phyloP scores from a whole-genome alignment of 768 basidiomycete species.

The Mycena filopes region DNA sequence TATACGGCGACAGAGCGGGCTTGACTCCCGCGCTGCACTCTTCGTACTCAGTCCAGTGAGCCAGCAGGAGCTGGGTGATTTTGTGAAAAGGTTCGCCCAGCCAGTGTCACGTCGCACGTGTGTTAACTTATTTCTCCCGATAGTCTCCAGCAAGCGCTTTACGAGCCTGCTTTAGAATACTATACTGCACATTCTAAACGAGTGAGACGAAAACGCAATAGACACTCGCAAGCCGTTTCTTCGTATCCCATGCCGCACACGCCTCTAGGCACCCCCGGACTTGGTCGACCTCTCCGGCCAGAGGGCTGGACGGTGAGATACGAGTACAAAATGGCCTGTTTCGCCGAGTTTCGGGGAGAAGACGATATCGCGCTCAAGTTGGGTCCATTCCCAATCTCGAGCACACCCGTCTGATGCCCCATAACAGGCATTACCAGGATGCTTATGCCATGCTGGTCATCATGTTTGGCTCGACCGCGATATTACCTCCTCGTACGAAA shows the following conservation, averaged over 20 bases:
- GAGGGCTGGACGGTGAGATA: conserved; percentile 97
- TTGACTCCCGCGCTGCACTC: conserved; percentile 91
- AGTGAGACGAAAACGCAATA: conserved; percentile 88
- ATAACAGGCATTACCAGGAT: conserved; percentile 89
- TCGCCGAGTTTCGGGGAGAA: conserved; percentile 95
- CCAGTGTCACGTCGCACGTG: not conserved
- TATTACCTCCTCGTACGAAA: conserved; percentile 92
- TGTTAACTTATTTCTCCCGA: conserved; percentile 22
- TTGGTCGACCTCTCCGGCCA: conserved; percentile 73
- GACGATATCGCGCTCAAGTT: conserved; percentile 93
- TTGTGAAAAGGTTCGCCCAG: conserved; percentile 75
- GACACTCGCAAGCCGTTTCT: conserved; percentile 71
- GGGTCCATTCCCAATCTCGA: conserved; percentile 40
- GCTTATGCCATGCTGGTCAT: conserved; percentile 85
- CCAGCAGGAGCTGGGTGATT: conserved; percentile 86
- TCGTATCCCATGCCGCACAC: conserved; percentile 63
- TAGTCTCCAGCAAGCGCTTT: conserved; percentile 89
- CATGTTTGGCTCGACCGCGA: conserved; percentile 90
- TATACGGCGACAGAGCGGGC: conserved; percentile 86
- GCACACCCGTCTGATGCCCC: conserved; percentile 27
- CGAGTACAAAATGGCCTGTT: conserved; percentile 97
- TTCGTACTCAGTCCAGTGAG: conserved; percentile 96
- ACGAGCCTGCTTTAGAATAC: conserved; percentile 91
- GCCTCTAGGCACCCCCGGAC: conserved; percentile 52
- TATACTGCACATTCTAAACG: conserved; percentile 94